Percentiles rank a stretch among this genome's conserved stretches.
Evolutionary conservation across 163 green algal species (phyloP).

Genomic region (Volvox carteri): DNA sequence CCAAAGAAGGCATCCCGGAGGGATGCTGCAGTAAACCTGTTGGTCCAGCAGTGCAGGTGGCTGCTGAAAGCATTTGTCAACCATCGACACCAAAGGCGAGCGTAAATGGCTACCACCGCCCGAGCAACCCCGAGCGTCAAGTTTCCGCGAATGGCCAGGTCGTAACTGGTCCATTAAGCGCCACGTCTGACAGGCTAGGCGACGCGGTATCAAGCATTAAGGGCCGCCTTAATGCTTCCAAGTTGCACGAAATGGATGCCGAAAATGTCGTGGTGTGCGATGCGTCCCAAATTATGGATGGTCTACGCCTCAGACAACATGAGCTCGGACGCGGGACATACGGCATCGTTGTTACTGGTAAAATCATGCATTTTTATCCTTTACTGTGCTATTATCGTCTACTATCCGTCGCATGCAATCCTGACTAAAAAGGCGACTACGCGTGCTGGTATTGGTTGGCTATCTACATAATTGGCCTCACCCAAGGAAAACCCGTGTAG

Average conservation of each 20-base stretch:
- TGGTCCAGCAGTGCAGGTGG: neutral
- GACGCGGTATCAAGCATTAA: neutral
- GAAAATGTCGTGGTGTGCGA: slow-evolving; percentile 12
- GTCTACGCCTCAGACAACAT: neutral
- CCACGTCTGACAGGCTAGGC: neutral
- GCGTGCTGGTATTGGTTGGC: too few relatives aligned
- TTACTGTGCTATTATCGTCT: too few relatives aligned
- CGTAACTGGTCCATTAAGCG: neutral
- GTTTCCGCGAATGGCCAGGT: neutral
- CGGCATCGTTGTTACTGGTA: slow-evolving; percentile 32
- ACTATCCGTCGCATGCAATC: too few relatives aligned
- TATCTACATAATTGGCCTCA: too few relatives aligned
- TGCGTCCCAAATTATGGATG: neutral
- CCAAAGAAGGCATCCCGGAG: neutral
- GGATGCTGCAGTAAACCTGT: neutral
- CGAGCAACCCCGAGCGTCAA: neutral
- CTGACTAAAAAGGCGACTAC: too few relatives aligned
- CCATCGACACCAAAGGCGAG: neutral
- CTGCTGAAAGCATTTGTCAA: neutral
- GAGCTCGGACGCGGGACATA: slow-evolving; percentile 40
- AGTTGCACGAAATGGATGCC: neutral
- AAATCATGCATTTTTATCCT: neutral
- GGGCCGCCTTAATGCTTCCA: neutral
- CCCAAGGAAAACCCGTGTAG: too few relatives aligned
- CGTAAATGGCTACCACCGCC: neutral